Conservation (phyloP, 495 filamentous ascomycete species). For the Hapsidospora chrysogenum region DNA sequence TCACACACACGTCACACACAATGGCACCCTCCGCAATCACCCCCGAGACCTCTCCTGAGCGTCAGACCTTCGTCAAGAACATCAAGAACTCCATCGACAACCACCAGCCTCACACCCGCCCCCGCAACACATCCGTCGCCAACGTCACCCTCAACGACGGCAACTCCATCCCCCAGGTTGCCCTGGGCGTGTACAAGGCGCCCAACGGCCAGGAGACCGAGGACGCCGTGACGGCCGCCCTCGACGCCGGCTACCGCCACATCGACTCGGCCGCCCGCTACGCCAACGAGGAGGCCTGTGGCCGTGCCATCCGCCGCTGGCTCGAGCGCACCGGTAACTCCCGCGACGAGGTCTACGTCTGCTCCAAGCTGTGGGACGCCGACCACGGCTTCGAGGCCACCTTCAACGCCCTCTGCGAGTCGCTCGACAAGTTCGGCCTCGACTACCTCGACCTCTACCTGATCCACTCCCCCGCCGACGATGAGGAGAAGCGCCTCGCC, state of each 20-base stretch:
- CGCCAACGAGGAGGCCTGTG: slow-evolving; percentile 39
- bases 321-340: slow-evolving; percentile 32
- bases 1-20: background rate
- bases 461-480: slow-evolving; percentile 40
- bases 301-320: slow-evolving; percentile 32
- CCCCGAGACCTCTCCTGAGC: slow-evolving; percentile 2
- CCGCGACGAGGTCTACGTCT: slow-evolving; percentile 44
- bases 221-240: slow-evolving; percentile 12
- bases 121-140: background rate
- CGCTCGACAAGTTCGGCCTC: slow-evolving; percentile 28
- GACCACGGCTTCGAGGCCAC: slow-evolving; percentile 37
- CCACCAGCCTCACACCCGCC: background rate
- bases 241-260: slow-evolving; percentile 20
- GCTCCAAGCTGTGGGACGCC: slow-evolving; percentile 35
- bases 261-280: slow-evolving; percentile 44
- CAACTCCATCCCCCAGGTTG: slow-evolving; percentile 2
- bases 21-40: slow-evolving; percentile 1
- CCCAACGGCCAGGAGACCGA: slow-evolving; percentile 3
- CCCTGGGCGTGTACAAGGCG: slow-evolving; percentile 2
- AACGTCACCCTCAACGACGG: slow-evolving; percentile 2
- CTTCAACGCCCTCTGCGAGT: slow-evolving; percentile 31
- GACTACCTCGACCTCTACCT: slow-evolving; percentile 52
- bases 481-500: slow-evolving; percentile 32
- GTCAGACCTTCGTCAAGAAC: background rate
- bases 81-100: background rate